Base-by-base conservation (phyloP, 177 flowering plant species). In the Vitis hybrid region DNA sequence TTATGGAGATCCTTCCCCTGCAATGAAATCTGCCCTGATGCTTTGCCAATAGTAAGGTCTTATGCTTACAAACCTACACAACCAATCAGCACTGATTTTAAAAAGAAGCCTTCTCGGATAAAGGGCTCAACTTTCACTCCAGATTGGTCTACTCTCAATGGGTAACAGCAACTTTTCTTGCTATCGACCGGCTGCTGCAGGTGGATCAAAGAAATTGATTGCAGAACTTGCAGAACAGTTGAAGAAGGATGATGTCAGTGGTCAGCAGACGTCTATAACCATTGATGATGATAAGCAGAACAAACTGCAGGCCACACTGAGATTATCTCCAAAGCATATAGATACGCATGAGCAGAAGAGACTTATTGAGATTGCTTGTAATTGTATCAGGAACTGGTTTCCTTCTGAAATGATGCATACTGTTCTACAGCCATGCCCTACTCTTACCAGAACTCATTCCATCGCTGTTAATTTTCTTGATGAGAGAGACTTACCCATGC, bases 361-460 rank as follows among this genome's bases (percentile, higher is more conserved):
- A 64, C 90, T 95, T 56, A 74, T 93, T 82, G 90, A 88, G 82
- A 88, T 95, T 81, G 91, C 93, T 72, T 95, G 98, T 75, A 69
- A 77, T 57, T 93, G 88, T 80, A 84, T 95, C 27, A 80, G 57
- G 77, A 88, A 81, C 21, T 91, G 82, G 64, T 85, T 95, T 74
- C 96, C 98, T n/a, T 87, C 96, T 70, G 98, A 93, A 72, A 88
- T 91, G 9, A 90, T 87, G 84, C 98, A 95, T 85, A 93, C 91
- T 74, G 85, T 89, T 75, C 85, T 95, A 75, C 97, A 87, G 84
- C 77, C 93, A 49, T 93, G 97, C 77, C 84, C 98, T 56, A 87
- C 89, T 49, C 93, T 95, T 11, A 93, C 97, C 17, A 82, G 86
- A 80, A 81, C 73, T 57, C 97, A 93, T 72, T 81, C 94, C 49